Percentiles rank a stretch among this genome's conserved stretches.
Conservation (phyloP, 2,329 filamentous ascomycete species). For the Zelopaecilomyces penicillatus region DNA sequence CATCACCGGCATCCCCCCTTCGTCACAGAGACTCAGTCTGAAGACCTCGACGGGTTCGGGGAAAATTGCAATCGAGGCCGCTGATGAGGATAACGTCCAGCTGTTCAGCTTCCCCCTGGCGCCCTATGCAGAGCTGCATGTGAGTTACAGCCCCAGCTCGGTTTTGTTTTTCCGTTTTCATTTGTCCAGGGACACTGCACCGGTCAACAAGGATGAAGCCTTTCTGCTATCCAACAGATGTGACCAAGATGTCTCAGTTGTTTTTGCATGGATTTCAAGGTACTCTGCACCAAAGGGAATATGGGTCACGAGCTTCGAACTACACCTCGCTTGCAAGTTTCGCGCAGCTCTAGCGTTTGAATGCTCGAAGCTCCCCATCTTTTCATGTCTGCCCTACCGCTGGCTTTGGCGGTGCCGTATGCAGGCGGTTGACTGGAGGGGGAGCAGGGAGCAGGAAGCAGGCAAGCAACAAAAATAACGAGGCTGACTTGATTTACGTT, state of each 20-base stretch:
- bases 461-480: slow-evolving; percentile 2
- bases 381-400: too few species aligned
- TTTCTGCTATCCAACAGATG: slow-evolving; percentile 1
- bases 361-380: too few species aligned
- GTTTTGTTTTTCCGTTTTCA: too few species aligned
- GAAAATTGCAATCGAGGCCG: slow-evolving; percentile 56
- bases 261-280: background rate
- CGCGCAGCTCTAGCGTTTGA: too few species aligned
- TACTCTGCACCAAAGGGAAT: too few species aligned
- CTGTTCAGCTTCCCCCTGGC: slow-evolving; percentile 59
- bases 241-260: slow-evolving; percentile 12
- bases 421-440: too few species aligned
- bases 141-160: slow-evolving; percentile 40
- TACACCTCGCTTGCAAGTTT: too few species aligned
- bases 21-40: slow-evolving; percentile 66
- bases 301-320: too few species aligned
- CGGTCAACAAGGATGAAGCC: slow-evolving; percentile 3
- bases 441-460: too few species aligned
- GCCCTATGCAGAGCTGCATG: slow-evolving; percentile 70
- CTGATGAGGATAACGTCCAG: slow-evolving; percentile 62
- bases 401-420: too few species aligned
- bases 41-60: slow-evolving; percentile 49
- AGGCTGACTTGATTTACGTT: slow-evolving; percentile 21
- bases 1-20: slow-evolving; percentile 83
- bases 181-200: background rate